Percentiles rank a stretch among this genome's conserved stretches.
Evolutionary conservation across 495 filamentous ascomycete genomes (phyloP).

Genomic region (Aspergillus bridgeri): DNA sequence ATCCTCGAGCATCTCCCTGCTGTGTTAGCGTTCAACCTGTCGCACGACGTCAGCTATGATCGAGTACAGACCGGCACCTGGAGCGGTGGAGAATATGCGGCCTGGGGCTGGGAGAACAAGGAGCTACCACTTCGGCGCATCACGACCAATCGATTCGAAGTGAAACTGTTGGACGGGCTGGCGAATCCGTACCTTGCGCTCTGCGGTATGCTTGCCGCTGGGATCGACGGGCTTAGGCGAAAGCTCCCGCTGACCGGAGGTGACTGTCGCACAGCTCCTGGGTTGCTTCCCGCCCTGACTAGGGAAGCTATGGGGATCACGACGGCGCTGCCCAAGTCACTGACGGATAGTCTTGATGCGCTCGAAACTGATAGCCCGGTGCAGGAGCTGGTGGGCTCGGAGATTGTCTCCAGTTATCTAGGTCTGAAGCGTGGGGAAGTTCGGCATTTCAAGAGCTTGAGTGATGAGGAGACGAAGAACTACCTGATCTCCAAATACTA

Average conservation of each 20-base stretch:
- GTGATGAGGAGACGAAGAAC: not conserved
- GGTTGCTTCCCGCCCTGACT: slow-evolving; percentile 44
- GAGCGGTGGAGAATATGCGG: slow-evolving; percentile 69
- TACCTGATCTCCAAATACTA: not conserved
- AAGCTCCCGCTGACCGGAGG: slow-evolving; percentile 38
- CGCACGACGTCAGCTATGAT: slow-evolving; percentile 57
- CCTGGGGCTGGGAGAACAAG: slow-evolving; percentile 75
- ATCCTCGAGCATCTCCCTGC: slow-evolving; percentile 60
- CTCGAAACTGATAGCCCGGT: slow-evolving; percentile 37
- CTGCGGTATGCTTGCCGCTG: slow-evolving; percentile 57
- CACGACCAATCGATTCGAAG: slow-evolving; percentile 62
- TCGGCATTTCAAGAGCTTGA: not conserved
- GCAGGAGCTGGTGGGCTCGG: not conserved
- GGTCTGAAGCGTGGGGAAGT: not conserved
- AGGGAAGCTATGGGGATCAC: slow-evolving; percentile 51
- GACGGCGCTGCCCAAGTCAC: slow-evolving; percentile 46
- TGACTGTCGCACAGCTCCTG: slow-evolving; percentile 53
- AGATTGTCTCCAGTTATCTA: not conserved
- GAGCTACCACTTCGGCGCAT: slow-evolving; percentile 66
- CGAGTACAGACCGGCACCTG: slow-evolving; percentile 62
- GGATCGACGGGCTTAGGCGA: slow-evolving; percentile 49
- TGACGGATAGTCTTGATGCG: slow-evolving; percentile 51
- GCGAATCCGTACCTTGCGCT: slow-evolving; percentile 70
- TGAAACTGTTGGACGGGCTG: slow-evolving; percentile 66
- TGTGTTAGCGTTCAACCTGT: slow-evolving; percentile 64